Base-by-base conservation (phyloP, 768 basidiomycete species). In the Roridomyces roridus region DNA sequence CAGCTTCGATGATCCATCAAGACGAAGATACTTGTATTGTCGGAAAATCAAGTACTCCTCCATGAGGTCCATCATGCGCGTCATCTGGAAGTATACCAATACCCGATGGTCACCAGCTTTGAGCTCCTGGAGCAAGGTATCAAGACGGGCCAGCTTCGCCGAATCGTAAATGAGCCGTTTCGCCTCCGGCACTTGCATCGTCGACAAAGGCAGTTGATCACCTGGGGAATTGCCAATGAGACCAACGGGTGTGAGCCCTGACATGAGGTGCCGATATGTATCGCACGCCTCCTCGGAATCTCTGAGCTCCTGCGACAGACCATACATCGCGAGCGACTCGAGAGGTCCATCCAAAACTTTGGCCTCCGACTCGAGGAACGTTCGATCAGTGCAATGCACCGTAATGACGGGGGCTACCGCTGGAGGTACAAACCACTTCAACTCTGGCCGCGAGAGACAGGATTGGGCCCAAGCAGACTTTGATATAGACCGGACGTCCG, bases 71-170 rank as follows among this genome's bases (percentile, higher is more conserved):
- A 99, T 97, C 97, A 98, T 99, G 56, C 90, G 86, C 12, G 96
- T 98, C 97, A 99, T 99, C 73, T 99, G 97, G 87, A 98, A 98
- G 76, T 98, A 99, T 18, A 99, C 82, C 65, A 99, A 74, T 14
- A 96, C 94, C 42, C 95, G 88, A 73, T 99, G 97, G 59, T 96
- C 96, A 1, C 88, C 91, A 31, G 86, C 81, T 75, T 97, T 98
- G 54, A 99, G 86, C 66, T 96, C 92, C 58, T 92, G 90, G 8
- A 99, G 79, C n/a, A 99, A 77, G 20, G 80, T 67, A 71, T 99
- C 97, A 44, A 99, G 81, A 25, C 92, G 85, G 35, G 94, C 93
- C 29, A 99, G 86, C 74, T 99, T 99, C 34, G 91, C 96, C 24
- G 96, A 98, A 71, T 99, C 96, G 60, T 92, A 94, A 46, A 99